Evolutionary conservation across 768 basidiomycete species (phyloP).

Genomic region (Pseudohyphozyma bogoriensis): DNA sequence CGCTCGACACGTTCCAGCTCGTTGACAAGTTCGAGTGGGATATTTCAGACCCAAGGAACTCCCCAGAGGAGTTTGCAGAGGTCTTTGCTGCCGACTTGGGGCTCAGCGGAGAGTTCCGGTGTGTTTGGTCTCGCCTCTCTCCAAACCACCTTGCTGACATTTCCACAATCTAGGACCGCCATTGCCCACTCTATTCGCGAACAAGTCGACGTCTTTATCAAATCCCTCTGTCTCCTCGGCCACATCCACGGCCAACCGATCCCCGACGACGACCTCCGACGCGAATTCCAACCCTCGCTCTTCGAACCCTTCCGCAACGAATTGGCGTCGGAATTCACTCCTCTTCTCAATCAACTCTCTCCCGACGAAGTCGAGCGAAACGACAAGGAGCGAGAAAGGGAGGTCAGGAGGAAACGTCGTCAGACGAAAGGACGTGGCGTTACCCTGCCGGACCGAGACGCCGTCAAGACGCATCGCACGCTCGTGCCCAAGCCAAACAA

Average conservation of each 20-base stretch:
- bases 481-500: conserved; percentile 54
- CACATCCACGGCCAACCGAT: conserved; percentile 70
- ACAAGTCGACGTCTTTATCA: conserved; percentile 82
- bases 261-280: conserved; percentile 81
- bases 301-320: conserved; percentile 57
- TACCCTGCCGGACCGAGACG: conserved; percentile 82
- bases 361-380: conserved; percentile 78
- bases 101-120: conserved; percentile 85
- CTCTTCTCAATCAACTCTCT: conserved; percentile 75
- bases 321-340: conserved; percentile 70
- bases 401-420: conserved; percentile 64
- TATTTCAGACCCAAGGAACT: conserved; percentile 62
- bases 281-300: conserved; percentile 77
- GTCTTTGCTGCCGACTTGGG: conserved; percentile 79
- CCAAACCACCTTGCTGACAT: background rate
- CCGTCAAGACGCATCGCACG: conserved; percentile 81
- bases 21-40: conserved; percentile 99
- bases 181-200: conserved; percentile 93
- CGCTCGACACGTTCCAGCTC: conserved; percentile 81
- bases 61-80: conserved; percentile 87
- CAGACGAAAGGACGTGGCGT: conserved; percentile 74
- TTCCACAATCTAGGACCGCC: conserved; percentile 55
- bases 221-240: conserved; percentile 80
- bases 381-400: conserved; percentile 90
- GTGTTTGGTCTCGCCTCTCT: conserved; percentile 35